Evolutionary conservation across 2,329 filamentous ascomycete genomes (phyloP), one percentile per base, ranked within the genome.

Genomic region (Exophiala xenobiotica): DNA sequence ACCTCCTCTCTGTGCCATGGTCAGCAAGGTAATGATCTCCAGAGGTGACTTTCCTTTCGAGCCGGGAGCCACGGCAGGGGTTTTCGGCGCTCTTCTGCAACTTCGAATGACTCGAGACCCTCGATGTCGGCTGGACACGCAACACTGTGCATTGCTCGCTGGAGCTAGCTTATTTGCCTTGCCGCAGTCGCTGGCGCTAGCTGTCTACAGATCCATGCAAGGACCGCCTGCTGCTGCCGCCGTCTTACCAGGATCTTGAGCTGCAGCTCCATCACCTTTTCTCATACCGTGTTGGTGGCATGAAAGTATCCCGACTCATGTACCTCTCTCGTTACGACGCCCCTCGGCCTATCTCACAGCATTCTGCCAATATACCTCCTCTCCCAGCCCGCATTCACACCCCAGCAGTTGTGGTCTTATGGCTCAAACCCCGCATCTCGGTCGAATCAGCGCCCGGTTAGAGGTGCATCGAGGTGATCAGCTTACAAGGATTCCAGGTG

Each of bases 361-460:
- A 12, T 44, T 22, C 18, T 18, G 8, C 31, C 20, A 23, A n/a
- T 48, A 16, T 42, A 39, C 35, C 39, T 42, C 26, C 42, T 51
- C 43, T 12, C 22, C 23, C 29, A 22, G 38, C 11, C 19, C 8
- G 18, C 18, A 40, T 40, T 12, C 19, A n/a, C 14, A 22, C 18
- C 20, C 18, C 31, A 14, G 12, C n/a, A 35, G 31, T 16, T 35
- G 22, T 22, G 9, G 35, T 26, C 14, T 44, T 16, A 40, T 45
- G 40, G 44, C 29, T 24, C 35, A 53, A 48, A 53, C 56, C 56
- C 56, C 56, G 51, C 56, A 58, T 53, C 42, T 43, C 27, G 37
- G 11, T 35, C 43, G 35, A 44, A 46, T 47, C 52, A 33, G 27
- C 14, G 38, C 38, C 12, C 22, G 38, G 23, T 33, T 39, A 23